These are phyloP conservation scores for Eimeria necatrix DNA, from an alignment of 169 alveolate species.

Conservation along the genomic window DNA sequence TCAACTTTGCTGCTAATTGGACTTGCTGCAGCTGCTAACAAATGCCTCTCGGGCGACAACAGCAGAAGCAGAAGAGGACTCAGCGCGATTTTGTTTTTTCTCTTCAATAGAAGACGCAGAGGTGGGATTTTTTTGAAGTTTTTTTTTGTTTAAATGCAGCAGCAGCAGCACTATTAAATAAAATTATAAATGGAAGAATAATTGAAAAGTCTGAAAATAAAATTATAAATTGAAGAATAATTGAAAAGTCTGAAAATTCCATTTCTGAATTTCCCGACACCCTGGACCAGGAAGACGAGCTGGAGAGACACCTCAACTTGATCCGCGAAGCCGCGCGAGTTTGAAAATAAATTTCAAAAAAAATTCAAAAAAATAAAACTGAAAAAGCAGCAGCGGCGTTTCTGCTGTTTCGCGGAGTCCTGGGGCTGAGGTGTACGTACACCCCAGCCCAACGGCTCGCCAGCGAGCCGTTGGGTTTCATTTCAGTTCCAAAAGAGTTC, in stretches of 20 bases:
- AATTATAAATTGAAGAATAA: background rate
- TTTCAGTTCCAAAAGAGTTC: no score
- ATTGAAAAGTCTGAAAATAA: background rate
- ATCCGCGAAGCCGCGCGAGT: constrained; percentile 37
- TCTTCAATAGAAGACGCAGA: background rate
- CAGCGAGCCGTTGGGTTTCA: no score
- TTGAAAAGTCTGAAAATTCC: background rate
- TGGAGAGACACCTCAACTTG: background rate
- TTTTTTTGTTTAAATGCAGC: background rate
- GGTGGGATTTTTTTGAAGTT: background rate
- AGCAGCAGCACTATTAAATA: background rate
- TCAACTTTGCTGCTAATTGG: background rate
- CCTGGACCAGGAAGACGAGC: background rate
- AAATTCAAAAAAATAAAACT: no score
- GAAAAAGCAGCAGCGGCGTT: background rate
- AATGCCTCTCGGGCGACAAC: background rate
- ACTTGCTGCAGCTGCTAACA: background rate
- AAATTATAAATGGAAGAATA: background rate
- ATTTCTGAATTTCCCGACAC: background rate
- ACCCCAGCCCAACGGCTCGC: no score
- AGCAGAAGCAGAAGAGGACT: background rate
- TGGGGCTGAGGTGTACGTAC: no score
- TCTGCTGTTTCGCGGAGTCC: background rate
- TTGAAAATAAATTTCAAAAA: background rate
- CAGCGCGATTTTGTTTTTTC: background rate